Evolutionary conservation across 2,329 filamentous ascomycete genomes (phyloP).

Genomic region (Magnaporthiopsis incrustans): DNA sequence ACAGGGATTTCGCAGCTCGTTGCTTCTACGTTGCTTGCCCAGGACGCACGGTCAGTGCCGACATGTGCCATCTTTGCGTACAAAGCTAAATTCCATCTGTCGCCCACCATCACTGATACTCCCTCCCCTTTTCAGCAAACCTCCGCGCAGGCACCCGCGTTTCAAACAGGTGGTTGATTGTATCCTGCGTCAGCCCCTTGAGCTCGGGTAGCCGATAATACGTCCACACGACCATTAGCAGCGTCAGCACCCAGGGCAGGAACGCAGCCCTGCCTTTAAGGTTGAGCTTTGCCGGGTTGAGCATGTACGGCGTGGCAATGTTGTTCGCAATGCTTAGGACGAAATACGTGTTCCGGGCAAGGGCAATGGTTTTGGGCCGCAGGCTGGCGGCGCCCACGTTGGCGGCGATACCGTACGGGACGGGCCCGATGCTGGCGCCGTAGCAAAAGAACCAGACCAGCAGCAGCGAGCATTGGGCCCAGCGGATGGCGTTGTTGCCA

Average conservation of each 20-base stretch:
- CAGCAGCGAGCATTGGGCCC: constrained; percentile 42
- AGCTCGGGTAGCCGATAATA: constrained; percentile 20
- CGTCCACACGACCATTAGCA: constrained; percentile 8
- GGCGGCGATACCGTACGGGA: constrained; percentile 26
- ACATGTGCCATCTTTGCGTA: too few species aligned
- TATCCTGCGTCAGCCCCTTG: constrained; percentile 42
- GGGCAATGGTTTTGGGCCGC: constrained; percentile 23
- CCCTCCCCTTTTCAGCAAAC: not conserved
- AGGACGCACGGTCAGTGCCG: too few species aligned
- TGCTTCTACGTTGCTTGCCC: too few species aligned
- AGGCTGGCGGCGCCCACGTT: constrained; percentile 27
- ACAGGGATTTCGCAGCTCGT: too few species aligned
- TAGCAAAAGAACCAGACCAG: constrained; percentile 36
- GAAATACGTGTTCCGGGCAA: constrained; percentile 23
- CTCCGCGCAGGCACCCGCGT: constrained; percentile 5
- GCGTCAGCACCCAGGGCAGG: constrained; percentile 1
- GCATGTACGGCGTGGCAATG: constrained; percentile 22
- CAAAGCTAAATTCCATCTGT: too few species aligned
- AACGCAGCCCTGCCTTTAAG: constrained; percentile 16
- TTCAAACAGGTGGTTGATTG: constrained; percentile 49
- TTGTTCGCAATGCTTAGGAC: constrained; percentile 17
- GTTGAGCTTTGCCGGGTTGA: constrained; percentile 30
- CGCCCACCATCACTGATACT: not conserved
- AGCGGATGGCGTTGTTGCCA: not conserved
- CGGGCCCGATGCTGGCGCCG: constrained; percentile 28